Base-by-base conservation (phyloP, 2,329 filamentous ascomycete species). In the Trichophyton rubrum region DNA sequence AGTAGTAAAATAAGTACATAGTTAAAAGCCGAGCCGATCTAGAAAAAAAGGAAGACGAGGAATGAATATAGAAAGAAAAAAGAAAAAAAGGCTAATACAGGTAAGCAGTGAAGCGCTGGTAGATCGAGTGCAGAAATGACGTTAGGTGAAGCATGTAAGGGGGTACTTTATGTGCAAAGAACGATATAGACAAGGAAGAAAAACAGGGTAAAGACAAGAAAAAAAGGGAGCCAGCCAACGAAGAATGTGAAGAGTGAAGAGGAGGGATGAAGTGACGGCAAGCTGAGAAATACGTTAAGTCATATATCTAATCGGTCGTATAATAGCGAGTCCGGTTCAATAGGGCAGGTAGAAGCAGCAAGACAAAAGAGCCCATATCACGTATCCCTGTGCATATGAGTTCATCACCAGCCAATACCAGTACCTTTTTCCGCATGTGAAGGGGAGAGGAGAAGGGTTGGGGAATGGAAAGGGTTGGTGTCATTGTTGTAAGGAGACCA, bases 391-490 rank as follows among this genome's bases (percentile, higher is more conserved):
- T 51, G 45, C 45, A 51, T 49, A 49, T 51, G 45, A 27, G 13
- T 51, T 51, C 45, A 27, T 51, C 45, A 13, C 45, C 11, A 51
- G 20, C 56, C 24, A 62, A 58, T 38, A 62, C 58, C 57, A 63
- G 62, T 61, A 59, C 45, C 45, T 27, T 27, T 47, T 56, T 33
- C 20, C 30, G 35, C 35, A 56, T 38, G 35, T 38, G 30, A 30
- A 24, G 62, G 38, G 59, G 56, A 62, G 59, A 59, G 60, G 41
- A 60, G 56, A 63, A 63, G 64, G 56, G 65, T 61, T 68, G 67
- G 66, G 66, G 67, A 67, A 68, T 60, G 62, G 62, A 67, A 65
- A 58, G 60, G 58, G 60, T 27, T 60, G 22, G 53, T 20, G 33
- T 56, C 13, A 15, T 27, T n/a, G 51, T 6, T 51, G 45, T 27